Evolutionary conservation across 345 rosid genomes (phyloP), one percentile per base, ranked within the genome.

Genomic region (Arabidopsis suecica): DNA sequence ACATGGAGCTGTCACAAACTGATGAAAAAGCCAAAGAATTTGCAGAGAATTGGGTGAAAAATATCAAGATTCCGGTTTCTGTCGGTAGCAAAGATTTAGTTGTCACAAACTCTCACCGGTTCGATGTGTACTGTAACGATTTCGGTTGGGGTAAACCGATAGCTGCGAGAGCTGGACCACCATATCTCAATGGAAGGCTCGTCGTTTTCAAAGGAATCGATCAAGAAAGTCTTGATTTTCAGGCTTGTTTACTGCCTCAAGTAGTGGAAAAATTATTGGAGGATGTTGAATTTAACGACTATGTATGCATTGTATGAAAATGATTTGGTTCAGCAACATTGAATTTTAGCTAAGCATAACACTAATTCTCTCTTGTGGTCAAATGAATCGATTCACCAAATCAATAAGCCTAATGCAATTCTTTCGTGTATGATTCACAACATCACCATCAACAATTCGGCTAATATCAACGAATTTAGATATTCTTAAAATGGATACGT

Each of bases 61-160:
- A 62, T 38, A 76, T 79, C 4, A 38, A 48, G 71, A 76, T 69
- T 54, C 51, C 79, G 20, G 7, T 48, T 14, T 47, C 61, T 5
- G 36, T 80, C 45, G 72, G 71, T 6, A 74, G 16, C 6, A 65
- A 42, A 37, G 69, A 61, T 70, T 22, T 77, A 57, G 49, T 60
- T 30, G 78, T 75, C 0, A 67, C 81, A 1, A 73, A 75, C 61
- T 84, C 85, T 2, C 82, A 78, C 38, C 12, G 68, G 73, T 84
- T 82, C 16, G 42, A 84, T 12, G 73, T 80, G 3, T 84, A 81
- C 4, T 18, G 78, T 1, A 81, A 81, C 13, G 84, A 83, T 70
- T 81, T 84, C 41, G 84, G 84, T 9, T 84, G 85, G 86, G 86
- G 86, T 73, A 79, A 70, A 57, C 84, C 84, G 14, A 9, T 79